Base-by-base conservation (phyloP, 2,329 filamentous ascomycete species). In the Aureobasidium sp. region DNA sequence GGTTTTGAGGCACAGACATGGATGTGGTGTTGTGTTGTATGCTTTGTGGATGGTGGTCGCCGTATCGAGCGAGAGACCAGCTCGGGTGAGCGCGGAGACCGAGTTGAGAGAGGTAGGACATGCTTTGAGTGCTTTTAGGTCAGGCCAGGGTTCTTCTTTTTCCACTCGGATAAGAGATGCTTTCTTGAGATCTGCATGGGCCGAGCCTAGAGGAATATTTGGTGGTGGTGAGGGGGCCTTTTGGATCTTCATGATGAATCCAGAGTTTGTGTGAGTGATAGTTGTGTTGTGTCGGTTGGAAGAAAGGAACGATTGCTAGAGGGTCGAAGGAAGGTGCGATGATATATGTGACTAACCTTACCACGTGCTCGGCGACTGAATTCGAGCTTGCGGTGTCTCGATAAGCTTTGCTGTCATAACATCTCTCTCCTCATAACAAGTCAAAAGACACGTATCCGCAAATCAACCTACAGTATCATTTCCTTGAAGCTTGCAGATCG, bases 21-120 rank as follows among this genome's bases (percentile, higher is more conserved):
- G 50, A 20, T 53, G 50, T 20, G 50, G 50, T 23, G 16, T 36
- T 36, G 50, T 53, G 27, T 53, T 53, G 50, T 53, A 53, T 18
- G 31, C 50, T 33, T 33, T 13, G 13, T 36, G 15, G 29, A 53
- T 53, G 50, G 15, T 11, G 23, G 50, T n/a, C 15, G 50, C 50
- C 8, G 29, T 11, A 15, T 33, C 3, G 2, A 36, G 27, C 3
- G 18, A 33, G 31, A 53, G 29, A 23, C 50, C 50, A 20, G 50
- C 50, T 53, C 23, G 50, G 16, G 50, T 53, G 31, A 53, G 50
- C 4, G 50, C 50, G 10, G 36, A 36, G 18, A 53, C 8, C 8
- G 50, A 53, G 50, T 53, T 53, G 4, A 36, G 50, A 23, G 50
- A 53, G 50, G 50, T 53, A n/a, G 50, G 50, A 53, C 29, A 36